A percentile compares a stretch with the other conserved stretches of the same genome.
These are phyloP conservation scores for Calocera cornea DNA, from an alignment of 768 basidiomycete species.

Conservation along the genomic window DNA sequence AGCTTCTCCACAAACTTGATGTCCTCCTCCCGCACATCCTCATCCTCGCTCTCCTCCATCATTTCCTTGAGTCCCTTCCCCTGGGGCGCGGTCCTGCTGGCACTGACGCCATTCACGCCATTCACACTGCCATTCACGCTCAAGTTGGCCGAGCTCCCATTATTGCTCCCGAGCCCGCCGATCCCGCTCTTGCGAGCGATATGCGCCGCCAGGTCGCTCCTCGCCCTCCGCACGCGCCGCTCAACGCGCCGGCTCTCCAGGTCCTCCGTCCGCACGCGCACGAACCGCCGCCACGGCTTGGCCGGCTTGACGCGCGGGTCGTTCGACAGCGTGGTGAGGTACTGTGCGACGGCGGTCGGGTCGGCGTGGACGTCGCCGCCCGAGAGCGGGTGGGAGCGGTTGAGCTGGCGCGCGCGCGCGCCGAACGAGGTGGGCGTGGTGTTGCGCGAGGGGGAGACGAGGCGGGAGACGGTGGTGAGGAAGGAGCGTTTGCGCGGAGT, in stretches of 20 bases:
- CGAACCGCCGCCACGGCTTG: constrained; percentile 72
- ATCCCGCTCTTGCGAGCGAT: constrained; percentile 16
- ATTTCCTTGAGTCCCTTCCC: neutral
- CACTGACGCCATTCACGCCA: neutral
- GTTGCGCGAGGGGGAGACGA: constrained; percentile 55
- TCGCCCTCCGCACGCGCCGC: constrained; percentile 73
- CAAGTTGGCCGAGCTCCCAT: too few species aligned
- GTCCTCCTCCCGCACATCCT: neutral
- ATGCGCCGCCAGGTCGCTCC: constrained; percentile 73
- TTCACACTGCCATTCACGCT: too few species aligned
- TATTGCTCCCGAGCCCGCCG: neutral
- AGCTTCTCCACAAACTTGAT: neutral
- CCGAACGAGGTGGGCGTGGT: constrained; percentile 21
- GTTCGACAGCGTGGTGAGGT: constrained; percentile 68
- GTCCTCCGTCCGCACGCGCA: constrained; percentile 74
- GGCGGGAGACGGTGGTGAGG: constrained; percentile 70
- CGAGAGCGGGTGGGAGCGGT: constrained; percentile 37
- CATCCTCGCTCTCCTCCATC: neutral
- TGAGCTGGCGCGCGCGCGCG: constrained; percentile 25
- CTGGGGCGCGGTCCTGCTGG: neutral
- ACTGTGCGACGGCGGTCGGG: constrained; percentile 58
- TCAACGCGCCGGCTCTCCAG: constrained; percentile 76
- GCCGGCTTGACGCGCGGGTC: constrained; percentile 46
- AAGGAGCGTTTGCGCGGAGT: constrained; percentile 51
- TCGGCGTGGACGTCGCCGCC: constrained; percentile 23